Evolutionary conservation across 2,329 filamentous ascomycete species (phyloP).

Genomic region (Penicillium palitans): DNA sequence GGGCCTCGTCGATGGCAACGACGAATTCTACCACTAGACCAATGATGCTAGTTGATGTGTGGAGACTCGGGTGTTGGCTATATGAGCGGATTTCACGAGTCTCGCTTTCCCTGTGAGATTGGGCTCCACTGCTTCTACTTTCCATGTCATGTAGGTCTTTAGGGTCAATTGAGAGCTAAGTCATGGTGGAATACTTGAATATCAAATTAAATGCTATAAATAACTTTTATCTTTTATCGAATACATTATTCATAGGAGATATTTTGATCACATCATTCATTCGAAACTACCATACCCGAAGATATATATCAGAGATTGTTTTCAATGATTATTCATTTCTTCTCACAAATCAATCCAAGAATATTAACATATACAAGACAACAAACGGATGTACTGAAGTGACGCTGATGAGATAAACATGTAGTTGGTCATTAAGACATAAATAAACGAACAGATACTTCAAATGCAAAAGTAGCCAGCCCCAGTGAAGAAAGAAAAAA

Average conservation of each 20-base stretch:
- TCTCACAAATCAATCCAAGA: background rate
- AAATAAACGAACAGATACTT: background rate
- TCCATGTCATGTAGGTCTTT: background rate
- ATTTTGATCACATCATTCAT: accelerated
- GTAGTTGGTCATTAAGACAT: background rate
- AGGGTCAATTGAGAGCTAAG: background rate
- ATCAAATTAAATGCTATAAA: background rate
- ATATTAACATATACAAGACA: background rate
- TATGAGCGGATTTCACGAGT: background rate
- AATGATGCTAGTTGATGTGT: slow-evolving; percentile 36
- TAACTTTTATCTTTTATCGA: background rate
- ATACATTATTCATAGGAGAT: background rate
- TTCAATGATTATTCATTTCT: too few species aligned
- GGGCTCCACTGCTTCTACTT: background rate
- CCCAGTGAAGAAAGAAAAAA: background rate
- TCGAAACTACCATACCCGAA: accelerated
- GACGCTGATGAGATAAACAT: background rate
- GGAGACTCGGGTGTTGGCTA: background rate
- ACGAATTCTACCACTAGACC: slow-evolving; percentile 45
- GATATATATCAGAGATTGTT: background rate
- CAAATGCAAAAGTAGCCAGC: background rate
- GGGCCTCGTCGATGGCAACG: slow-evolving; percentile 48
- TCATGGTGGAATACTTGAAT: too few species aligned
- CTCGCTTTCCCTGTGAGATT: too few species aligned
- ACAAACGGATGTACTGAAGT: background rate